These are phyloP conservation scores for Puccinellia tenuiflora DNA, from an alignment of 176 grass and related monocot genomes.

Conservation along the genomic window DNA sequence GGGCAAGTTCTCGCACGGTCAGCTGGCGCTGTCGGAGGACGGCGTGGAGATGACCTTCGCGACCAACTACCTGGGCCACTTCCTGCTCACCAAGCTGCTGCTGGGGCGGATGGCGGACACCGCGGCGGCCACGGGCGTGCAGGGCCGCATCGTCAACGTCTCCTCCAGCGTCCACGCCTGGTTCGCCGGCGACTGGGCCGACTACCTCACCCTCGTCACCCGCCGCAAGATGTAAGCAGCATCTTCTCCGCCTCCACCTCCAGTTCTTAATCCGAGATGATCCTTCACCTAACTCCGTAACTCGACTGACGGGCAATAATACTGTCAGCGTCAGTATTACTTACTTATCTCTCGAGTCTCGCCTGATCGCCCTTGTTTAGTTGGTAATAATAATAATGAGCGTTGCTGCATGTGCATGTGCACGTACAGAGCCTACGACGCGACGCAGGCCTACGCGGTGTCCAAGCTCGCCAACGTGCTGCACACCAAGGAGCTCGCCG, in stretches of 20 bases:
- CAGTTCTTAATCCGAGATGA: too few species aligned
- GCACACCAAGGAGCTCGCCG: constrained; percentile 68
- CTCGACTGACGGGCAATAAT: not conserved
- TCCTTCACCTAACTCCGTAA: not conserved
- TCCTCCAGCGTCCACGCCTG: constrained; percentile 90
- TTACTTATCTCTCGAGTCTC: not conserved
- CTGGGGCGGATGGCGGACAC: constrained; percentile 62
- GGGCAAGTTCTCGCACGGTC: constrained; percentile 95
- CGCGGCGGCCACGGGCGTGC: constrained; percentile 50
- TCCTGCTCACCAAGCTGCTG: constrained; percentile 74
- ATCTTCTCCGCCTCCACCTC: not conserved
- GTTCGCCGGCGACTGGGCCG: constrained; percentile 88
- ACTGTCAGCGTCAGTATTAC: not conserved
- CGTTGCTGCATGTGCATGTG: not conserved
- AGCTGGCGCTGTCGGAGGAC: constrained; percentile 79
- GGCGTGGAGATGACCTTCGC: constrained; percentile 99
- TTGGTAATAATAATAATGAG: not conserved
- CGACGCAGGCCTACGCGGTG: constrained; percentile 83
- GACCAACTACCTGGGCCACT: constrained; percentile 93
- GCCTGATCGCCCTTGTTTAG: not conserved
- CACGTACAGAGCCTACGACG: constrained; percentile 54
- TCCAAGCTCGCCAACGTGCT: constrained; percentile 88
- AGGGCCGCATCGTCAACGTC: constrained; percentile 83
- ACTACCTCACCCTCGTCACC: constrained; percentile 74
- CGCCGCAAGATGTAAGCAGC: constrained; percentile 70